These are phyloP conservation scores for Triangularia setosa DNA, from an alignment of 2,329 filamentous ascomycete genomes.

Conservation along the genomic window DNA sequence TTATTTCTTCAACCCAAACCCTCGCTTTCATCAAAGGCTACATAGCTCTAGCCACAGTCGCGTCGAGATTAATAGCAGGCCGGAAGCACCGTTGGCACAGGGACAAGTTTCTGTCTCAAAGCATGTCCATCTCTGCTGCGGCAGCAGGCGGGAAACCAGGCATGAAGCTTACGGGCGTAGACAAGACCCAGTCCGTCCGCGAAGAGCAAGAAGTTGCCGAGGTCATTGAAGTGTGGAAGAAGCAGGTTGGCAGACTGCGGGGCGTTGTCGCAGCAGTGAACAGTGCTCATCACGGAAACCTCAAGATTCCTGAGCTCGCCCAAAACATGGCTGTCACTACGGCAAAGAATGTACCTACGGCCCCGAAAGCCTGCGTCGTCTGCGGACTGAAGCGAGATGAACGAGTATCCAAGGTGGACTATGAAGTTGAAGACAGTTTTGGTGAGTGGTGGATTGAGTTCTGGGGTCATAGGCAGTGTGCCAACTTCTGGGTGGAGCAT, in stretches of 20 bases:
- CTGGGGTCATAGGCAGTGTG: slow-evolving; percentile 76
- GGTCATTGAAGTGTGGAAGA: slow-evolving; percentile 69
- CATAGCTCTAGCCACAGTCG: slow-evolving; percentile 60
- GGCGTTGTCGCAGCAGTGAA: slow-evolving; percentile 67
- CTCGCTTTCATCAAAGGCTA: slow-evolving; percentile 62
- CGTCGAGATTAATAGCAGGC: slow-evolving; percentile 77
- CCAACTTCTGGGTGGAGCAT: slow-evolving; percentile 80
- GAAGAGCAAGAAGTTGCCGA: slow-evolving; percentile 85
- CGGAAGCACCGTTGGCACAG: slow-evolving; percentile 87
- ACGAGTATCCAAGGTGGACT: slow-evolving; percentile 70
- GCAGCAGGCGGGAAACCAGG: slow-evolving; percentile 61
- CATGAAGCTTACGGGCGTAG: slow-evolving; percentile 87
- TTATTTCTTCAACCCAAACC: slow-evolving; percentile 60
- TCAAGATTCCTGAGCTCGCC: slow-evolving; percentile 65
- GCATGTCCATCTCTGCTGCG: slow-evolving; percentile 75
- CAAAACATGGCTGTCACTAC: slow-evolving; percentile 65
- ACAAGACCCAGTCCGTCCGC: slow-evolving; percentile 74
- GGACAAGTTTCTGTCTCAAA: slow-evolving; percentile 77
- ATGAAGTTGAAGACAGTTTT: slow-evolving; percentile 81
- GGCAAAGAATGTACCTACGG: slow-evolving; percentile 69
- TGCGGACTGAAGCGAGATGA: slow-evolving; percentile 89
- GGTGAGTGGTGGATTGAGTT: slow-evolving; percentile 96
- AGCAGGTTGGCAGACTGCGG: slow-evolving; percentile 69
- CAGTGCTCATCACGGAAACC: slow-evolving; percentile 34
- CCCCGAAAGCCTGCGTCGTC: slow-evolving; percentile 72